These are phyloP conservation scores for Lycium barbarum DNA, from an alignment of 257 asterid species.

Conservation along the genomic window DNA sequence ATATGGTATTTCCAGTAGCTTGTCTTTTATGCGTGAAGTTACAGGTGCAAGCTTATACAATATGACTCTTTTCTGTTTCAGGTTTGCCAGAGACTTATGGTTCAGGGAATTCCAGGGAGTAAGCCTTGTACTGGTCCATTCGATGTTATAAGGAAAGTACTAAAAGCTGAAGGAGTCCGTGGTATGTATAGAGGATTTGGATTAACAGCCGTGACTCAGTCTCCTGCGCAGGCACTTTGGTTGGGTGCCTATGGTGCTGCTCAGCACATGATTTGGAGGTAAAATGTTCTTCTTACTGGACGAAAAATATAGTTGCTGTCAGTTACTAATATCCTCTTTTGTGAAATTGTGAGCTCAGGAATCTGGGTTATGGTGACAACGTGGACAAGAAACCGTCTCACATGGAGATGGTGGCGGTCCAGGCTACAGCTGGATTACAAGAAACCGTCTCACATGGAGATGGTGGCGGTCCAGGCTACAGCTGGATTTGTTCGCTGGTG, in stretches of 20 bases:
- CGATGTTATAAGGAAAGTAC: slow-evolving; percentile 69
- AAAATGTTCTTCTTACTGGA: slow-evolving; percentile 21
- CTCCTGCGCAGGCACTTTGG: slow-evolving; percentile 98
- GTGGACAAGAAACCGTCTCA: slow-evolving; percentile 74
- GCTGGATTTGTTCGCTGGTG: slow-evolving; percentile 93
- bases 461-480: slow-evolving; percentile 82
- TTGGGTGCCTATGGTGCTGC: slow-evolving; percentile 96
- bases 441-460: slow-evolving; percentile 75
- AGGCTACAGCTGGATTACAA: slow-evolving; percentile 82
- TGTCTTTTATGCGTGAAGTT: background rate
- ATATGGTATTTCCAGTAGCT: background rate
- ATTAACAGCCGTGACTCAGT: slow-evolving; percentile 69
- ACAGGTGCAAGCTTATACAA: too few species aligned
- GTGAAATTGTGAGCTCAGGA: slow-evolving; percentile 42
- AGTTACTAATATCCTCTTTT: slow-evolving; percentile 13
- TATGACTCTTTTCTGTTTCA: slow-evolving; percentile 31
- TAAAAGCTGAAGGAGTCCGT: slow-evolving; percentile 73
- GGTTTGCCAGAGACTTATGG: slow-evolving; percentile 93
- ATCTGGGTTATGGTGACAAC: slow-evolving; percentile 68
- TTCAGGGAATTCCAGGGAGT: slow-evolving; percentile 92
- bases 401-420: slow-evolving; percentile 68
- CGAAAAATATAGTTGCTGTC: background rate
- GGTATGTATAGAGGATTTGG: slow-evolving; percentile 95
- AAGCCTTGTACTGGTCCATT: slow-evolving; percentile 72
- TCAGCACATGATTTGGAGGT: slow-evolving; percentile 91